Base-by-base conservation (phyloP, 768 basidiomycete species). In the Lactarius quietus region DNA sequence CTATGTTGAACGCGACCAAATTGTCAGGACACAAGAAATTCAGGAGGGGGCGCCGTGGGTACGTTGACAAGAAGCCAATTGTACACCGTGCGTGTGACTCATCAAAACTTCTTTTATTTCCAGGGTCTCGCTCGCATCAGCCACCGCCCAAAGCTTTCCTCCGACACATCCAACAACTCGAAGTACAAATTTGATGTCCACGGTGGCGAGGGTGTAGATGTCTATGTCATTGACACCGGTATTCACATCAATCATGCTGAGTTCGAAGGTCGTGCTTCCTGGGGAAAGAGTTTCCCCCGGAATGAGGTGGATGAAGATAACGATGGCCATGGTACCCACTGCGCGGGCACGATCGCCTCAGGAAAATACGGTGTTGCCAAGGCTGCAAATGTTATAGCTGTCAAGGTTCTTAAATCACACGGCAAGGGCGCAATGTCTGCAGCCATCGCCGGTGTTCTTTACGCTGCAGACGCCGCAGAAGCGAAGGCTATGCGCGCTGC, bases 41-140 rank as follows among this genome's bases (percentile, higher is more conserved):
- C 90, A 95, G 84, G 84, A 74, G 58, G 71, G 77, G n/a, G 90
- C 94, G 12, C 91, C 94, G 59, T 95, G 94, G 94, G 93, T 94
- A 75, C 76, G 86, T 80, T 60, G 36, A 14, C 36, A 15, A 41
- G 53, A 51, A 36, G 28, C 29, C 52, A n/a, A 51, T 55, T 55
- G 52, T n/a, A 29, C 29, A n/a, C n/a, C n/a, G n/a, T 48, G 26
- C 38, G 48, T 43, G 31, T 59, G 65, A 64, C 72, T 57, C 67
- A 67, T 15, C 23, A 45, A 31, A 33, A n/a, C 38, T n/a, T n/a
- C n/a, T n/a, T 57, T 51, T 18, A 64, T 59, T 69, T 73, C 35
- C 70, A 97, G 97, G 97, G 97, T 73, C 87, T 99, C 53, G 95
- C 97, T 53, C 90, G 97, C 45, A 85, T 98, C 72, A 95, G 93